Conservation (phyloP, 345 rosid species). For the Corymbia maculata region DNA sequence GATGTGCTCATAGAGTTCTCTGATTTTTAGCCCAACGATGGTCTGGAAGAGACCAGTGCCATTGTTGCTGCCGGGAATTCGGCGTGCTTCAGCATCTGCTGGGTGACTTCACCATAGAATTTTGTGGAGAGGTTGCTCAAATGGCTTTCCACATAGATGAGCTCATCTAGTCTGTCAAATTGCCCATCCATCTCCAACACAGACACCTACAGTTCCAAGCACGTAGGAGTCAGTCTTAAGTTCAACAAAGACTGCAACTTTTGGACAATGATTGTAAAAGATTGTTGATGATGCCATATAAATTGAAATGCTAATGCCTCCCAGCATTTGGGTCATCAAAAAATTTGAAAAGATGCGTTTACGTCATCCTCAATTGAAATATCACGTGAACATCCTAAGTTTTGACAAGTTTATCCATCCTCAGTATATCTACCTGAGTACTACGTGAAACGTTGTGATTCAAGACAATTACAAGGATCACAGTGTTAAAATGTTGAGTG, state of each 20-base stretch:
- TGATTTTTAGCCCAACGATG: conserved; percentile 76
- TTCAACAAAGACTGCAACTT: not conserved
- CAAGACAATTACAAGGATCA: not conserved
- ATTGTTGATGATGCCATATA: not conserved
- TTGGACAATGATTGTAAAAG: not conserved
- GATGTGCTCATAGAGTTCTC: conserved; percentile 87
- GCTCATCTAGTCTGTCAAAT: conserved; percentile 92
- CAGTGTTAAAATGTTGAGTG: not conserved
- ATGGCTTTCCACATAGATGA: conserved; percentile 92
- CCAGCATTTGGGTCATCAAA: not conserved
- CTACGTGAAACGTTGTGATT: not conserved
- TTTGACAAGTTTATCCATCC: not conserved
- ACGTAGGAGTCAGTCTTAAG: not conserved
- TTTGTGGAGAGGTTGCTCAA: conserved; percentile 87
- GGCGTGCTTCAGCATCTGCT: conserved; percentile 88
- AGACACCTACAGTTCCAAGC: conserved; percentile 47
- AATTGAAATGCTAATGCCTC: not conserved
- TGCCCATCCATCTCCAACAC: conserved; percentile 96
- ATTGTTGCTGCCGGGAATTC: conserved; percentile 96
- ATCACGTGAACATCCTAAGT: not conserved
- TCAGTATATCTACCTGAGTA: not conserved
- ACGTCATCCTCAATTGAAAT: not conserved
- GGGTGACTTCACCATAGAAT: conserved; percentile 93
- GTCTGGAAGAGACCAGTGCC: conserved; percentile 97
- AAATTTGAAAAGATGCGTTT: not conserved